Evolutionary conservation across 2,329 filamentous ascomycete species (phyloP), one percentile per base, ranked within the genome.

Genomic region (Sclerotinia minor): DNA sequence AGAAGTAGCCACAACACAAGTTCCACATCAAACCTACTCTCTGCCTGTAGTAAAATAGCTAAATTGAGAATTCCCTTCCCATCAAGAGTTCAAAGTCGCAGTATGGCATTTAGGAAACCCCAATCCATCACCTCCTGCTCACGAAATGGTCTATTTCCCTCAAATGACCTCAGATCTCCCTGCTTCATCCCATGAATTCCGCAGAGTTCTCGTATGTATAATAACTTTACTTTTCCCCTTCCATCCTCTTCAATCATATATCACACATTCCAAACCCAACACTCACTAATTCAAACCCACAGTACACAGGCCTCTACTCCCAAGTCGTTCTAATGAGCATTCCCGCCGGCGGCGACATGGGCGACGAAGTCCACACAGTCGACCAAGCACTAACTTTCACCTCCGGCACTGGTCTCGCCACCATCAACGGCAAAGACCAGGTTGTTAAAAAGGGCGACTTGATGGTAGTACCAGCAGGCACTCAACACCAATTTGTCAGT

Each of bases 311-410:
- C 0, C 77, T 89, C 8, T 89, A 88, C 75, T 83, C 81, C 15
- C 87, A 89, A 76, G 76, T 89, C 11, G 87, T 89, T 0, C 81
- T 87, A 0, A 89, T 89, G 87, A 87, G 86, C 54, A 81, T 89
- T 0, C 87, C 87, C 0, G 83, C 87, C 0, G 83, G 82, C 19
- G 86, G 87, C 2, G 86, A 89, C 41, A 89, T 89, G 72, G 86
- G 87, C n/a, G 86, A 89, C 64, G 86, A 89, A 78, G 86, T 87
- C 69, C 87, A 89, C 75, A 84, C 83, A 0, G 86, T 89, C 49
- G 87, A 89, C 70, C 87, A 89, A 72, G 84, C 87, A 67, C 79
- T 90, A 17, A 86, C 87, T 17, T 89, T 89, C 77, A 89, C 86
- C 0, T 84, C 82, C 7, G 87, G 87, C 17, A 79, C 78, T 15